Percentiles rank a stretch among this genome's conserved stretches.
phyloP scores from a whole-genome alignment of 2,329 filamentous ascomycete genomes.

The Hypoxylon sp. region DNA sequence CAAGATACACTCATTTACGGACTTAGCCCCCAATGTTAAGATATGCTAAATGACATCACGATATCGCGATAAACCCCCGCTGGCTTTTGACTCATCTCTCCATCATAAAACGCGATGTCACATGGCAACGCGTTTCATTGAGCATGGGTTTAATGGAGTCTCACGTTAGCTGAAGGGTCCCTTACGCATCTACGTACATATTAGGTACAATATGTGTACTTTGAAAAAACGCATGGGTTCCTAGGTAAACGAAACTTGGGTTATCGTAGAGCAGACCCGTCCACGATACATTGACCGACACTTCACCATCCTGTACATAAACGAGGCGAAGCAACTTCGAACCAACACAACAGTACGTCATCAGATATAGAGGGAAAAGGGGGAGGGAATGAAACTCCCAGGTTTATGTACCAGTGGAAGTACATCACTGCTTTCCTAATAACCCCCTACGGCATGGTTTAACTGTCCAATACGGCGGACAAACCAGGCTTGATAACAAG shows the following conservation, averaged over 20 bases:
- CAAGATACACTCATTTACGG: not conserved
- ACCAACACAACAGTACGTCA: not conserved
- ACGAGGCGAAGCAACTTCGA: not conserved
- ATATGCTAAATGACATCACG: constrained; percentile 21
- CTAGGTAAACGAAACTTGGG: too few relatives aligned
- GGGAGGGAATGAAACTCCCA: not conserved
- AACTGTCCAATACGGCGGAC: not conserved
- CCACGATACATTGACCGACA: not conserved
- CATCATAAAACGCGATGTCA: constrained; percentile 39
- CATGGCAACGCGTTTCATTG: constrained; percentile 41
- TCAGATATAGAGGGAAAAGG: not conserved
- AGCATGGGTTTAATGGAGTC: not conserved
- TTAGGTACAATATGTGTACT: too few relatives aligned
- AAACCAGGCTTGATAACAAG: not conserved
- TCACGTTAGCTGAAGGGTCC: too few relatives aligned
- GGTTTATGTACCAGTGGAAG: not conserved
- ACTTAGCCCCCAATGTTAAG: not conserved
- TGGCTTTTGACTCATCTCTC: not conserved
- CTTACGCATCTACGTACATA: not conserved
- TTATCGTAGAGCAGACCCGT: too few relatives aligned
- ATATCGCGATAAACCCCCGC: constrained; percentile 6
- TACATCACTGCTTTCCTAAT: not conserved
- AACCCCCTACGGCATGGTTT: not conserved
- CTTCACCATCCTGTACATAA: not conserved
- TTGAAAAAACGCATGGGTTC: not conserved